phyloP scores from a whole-genome alignment of 352 stramenopile species.

The Blastocystis sp. region DNA sequence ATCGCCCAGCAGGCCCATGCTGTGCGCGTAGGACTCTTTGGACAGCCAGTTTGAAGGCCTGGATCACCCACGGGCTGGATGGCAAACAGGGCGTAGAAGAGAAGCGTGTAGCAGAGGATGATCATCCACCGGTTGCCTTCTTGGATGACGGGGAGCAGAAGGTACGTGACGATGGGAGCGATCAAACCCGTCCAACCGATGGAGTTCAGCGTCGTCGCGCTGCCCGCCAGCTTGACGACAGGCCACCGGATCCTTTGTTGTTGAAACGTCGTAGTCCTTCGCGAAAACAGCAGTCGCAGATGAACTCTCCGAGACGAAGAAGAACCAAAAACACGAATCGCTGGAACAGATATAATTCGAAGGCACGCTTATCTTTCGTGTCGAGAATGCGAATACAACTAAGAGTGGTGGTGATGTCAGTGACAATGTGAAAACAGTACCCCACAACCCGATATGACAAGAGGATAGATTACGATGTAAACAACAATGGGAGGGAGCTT shows the following conservation, averaged over 20 bases:
- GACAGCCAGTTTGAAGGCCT: background rate
- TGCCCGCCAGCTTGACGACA: constrained; percentile 9
- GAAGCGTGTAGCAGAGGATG: background rate
- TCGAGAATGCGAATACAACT: constrained; percentile 40
- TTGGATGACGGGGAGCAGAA: background rate
- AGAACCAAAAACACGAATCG: constrained; percentile 58
- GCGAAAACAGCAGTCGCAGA: background rate
- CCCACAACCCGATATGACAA: constrained; percentile 62
- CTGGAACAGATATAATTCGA: constrained; percentile 43
- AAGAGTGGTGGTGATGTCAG: constrained; percentile 43
- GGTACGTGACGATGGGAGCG: constrained; percentile 17
- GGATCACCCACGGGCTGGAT: background rate
- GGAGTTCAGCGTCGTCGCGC: constrained; percentile 49
- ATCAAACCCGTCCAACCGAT: constrained; percentile 62
- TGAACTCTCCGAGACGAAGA: constrained; percentile 21
- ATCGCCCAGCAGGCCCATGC: constrained; percentile 32
- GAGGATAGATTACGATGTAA: constrained; percentile 62
- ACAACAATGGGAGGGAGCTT: constrained; percentile 33
- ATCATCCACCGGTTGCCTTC: background rate
- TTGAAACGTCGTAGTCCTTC: constrained; percentile 55
- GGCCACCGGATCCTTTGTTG: constrained; percentile 34
- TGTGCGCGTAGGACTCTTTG: background rate
- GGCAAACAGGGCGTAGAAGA: constrained; percentile 21
- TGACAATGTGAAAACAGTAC: constrained; percentile 62
- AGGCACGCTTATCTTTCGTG: constrained; percentile 23